Conservation (phyloP, 2,329 filamentous ascomycete genomes). For the Talaromyces piceae region DNA sequence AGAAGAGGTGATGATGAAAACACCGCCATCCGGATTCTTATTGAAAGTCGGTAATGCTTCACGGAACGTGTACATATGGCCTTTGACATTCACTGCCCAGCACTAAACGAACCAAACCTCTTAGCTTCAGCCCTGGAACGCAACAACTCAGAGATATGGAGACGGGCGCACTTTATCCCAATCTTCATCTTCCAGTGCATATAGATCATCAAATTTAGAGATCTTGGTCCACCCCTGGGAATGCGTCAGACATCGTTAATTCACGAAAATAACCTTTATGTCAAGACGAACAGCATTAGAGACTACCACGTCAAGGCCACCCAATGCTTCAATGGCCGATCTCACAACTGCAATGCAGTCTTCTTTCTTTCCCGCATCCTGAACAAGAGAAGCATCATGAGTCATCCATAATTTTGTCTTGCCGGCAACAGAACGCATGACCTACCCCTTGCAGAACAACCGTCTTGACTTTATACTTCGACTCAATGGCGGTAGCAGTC, state of each 20-base stretch:
- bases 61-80: conserved; percentile 47
- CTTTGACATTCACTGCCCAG: conserved; percentile 57
- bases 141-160: conserved; percentile 12
- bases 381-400: not conserved
- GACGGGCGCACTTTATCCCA: conserved; percentile 51
- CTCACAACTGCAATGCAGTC: conserved; percentile 55
- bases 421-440: conserved; percentile 2
- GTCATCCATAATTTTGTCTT: not conserved
- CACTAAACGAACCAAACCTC: conserved; percentile 40
- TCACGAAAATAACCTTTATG: not conserved
- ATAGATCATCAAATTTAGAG: conserved; percentile 49
- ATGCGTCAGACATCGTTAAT: not conserved
- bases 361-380: conserved; percentile 54
- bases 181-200: conserved; percentile 52
- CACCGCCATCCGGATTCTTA: conserved; percentile 55
- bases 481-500: conserved; percentile 50
- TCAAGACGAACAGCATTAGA: conserved; percentile 56
- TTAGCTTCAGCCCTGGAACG: not conserved
- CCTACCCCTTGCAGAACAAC: conserved; percentile 54
- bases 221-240: conserved; percentile 55
- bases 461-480: conserved; percentile 45
- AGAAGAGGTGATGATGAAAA: conserved; percentile 56
- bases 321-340: conserved; percentile 53
- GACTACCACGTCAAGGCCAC: conserved; percentile 67
- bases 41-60: conserved; percentile 54